These are phyloP conservation scores for Leccinellum albellum DNA, from an alignment of 768 basidiomycete genomes.

Conservation along the genomic window DNA sequence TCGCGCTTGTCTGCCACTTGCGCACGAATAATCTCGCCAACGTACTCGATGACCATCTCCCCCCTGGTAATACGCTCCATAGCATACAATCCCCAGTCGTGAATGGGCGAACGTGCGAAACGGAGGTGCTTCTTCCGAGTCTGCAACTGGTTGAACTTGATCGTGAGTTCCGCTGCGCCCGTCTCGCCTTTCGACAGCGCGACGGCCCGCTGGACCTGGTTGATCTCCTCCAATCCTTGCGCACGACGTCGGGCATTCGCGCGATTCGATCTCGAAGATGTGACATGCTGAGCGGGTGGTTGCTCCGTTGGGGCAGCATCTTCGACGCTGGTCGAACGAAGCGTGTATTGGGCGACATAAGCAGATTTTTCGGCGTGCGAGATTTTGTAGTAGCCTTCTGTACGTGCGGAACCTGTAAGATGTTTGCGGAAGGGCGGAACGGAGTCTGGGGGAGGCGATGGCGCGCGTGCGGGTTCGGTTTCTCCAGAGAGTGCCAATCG, in stretches of 20 bases:
- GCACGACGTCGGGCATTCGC: conserved; percentile 90
- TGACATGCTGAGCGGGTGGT: conserved; percentile 52
- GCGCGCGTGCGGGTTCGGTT: conserved; percentile 20
- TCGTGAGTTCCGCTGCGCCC: conserved; percentile 63
- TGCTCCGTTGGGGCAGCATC: conserved; percentile 38
- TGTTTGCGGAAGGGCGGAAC: conserved; percentile 68
- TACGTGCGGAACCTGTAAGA: conserved; percentile 81
- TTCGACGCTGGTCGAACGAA: conserved; percentile 49
- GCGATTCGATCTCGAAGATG: conserved; percentile 83
- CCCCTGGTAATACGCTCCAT: conserved; percentile 92
- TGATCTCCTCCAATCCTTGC: conserved; percentile 91
- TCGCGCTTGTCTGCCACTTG: conserved; percentile 96
- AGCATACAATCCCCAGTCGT: conserved; percentile 97
- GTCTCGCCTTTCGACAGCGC: conserved; percentile 74
- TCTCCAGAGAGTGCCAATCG: conserved; percentile 35
- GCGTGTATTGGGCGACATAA: conserved; percentile 87
- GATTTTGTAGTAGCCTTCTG: conserved; percentile 95
- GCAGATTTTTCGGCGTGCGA: conserved; percentile 86
- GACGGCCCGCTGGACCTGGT: conserved; percentile 80
- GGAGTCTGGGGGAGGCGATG: conserved; percentile 36
- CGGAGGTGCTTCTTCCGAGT: conserved; percentile 96
- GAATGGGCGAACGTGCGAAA: conserved; percentile 92
- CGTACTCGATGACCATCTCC: conserved; percentile 99
- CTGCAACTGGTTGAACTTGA: conserved; percentile 98
- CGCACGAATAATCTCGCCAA: conserved; percentile 93